Evolutionary conservation across 805 yeast species (phyloP), one percentile per base, ranked within the genome.

Genomic region (Isabelozyma heimii): DNA sequence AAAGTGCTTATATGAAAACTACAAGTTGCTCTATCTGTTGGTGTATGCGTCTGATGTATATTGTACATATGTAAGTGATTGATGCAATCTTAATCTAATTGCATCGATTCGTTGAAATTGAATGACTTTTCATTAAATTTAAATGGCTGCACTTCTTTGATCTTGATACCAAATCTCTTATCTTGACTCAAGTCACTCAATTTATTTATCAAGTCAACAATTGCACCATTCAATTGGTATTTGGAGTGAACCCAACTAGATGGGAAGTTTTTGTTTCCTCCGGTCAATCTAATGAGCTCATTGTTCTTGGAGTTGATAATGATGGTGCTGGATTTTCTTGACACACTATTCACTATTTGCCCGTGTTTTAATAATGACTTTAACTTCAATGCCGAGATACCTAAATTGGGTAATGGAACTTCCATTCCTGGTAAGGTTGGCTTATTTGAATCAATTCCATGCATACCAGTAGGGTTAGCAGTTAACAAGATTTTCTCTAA

Each of bases 221-320:
- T 75, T 6, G 73, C 70, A 42, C 80, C 82, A 28, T 76, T 66
- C 48, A 92, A 69, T 66, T 85, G 85, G 69, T 75, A 84, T 40
- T 80, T 73, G 26, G 97, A 89, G 64, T 91, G 97, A 41, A 88
- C 86, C 94, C 96, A 94, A 56, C 89, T 82, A 58, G 97, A 91
- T 51, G 80, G 77, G 46, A 84, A 77, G 24, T 85, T 76, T 58
- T 78, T 76, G 37, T 74, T 66, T 43, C 96, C 96, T 43, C 97
- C 97, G 26, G 92, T 82, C 54, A 92, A 76, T 64, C 96, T 81
- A 48, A 91, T 67, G 14, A 87, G 72, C 65, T 88, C 94, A 44
- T 72, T 72, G 39, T 65, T 60, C 50, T 72, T 65, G 5, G 71
- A 66, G 42, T 75, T 67, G 17, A 72, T 67, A 3, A 72, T 59